A percentile compares a stretch with the other conserved stretches of the same genome.
Evolutionary conservation across 352 stramenopile species (phyloP).

Genomic region (Poterioochromonas sp.): DNA sequence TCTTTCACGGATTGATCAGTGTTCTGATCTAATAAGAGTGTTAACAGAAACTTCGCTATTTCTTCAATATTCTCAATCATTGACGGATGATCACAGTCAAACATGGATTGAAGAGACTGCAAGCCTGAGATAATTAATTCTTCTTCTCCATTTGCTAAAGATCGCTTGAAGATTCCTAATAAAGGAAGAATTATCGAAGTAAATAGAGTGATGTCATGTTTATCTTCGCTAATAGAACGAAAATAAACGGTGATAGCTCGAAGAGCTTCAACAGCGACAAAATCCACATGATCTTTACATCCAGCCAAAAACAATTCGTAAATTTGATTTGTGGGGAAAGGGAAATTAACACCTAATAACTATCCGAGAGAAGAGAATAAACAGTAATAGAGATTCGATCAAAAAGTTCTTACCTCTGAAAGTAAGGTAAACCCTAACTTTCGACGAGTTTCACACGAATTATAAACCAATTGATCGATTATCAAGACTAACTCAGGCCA

Average conservation of each 20-base stretch:
- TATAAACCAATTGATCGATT: not conserved
- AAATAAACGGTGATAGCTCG: slow-evolving; percentile 37
- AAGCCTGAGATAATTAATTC: slow-evolving; percentile 57
- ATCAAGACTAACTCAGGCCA: slow-evolving; percentile 1
- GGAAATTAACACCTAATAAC: slow-evolving; percentile 44
- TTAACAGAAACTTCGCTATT: not conserved
- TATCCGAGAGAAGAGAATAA: not conserved
- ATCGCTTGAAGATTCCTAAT: slow-evolving; percentile 54
- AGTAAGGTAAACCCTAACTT: not conserved
- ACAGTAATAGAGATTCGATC: not conserved
- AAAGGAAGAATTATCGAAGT: slow-evolving; percentile 52
- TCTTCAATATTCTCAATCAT: not conserved
- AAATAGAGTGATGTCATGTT: slow-evolving; percentile 54
- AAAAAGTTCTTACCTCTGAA: not conserved
- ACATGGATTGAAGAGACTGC: slow-evolving; percentile 65
- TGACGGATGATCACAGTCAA: not conserved
- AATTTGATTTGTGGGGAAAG: slow-evolving; percentile 50
- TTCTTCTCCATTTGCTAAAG: slow-evolving; percentile 51
- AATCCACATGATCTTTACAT: slow-evolving; percentile 51
- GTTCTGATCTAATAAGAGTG: not conserved
- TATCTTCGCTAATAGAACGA: slow-evolving; percentile 45
- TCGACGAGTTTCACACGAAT: not conserved
- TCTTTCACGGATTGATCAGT: slow-evolving; percentile 2
- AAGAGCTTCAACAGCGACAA: slow-evolving; percentile 54
- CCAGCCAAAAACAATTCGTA: slow-evolving; percentile 49